Conservation (phyloP, 163 green algal genomes). For the Chlamydomonas reinhardtii region DNA sequence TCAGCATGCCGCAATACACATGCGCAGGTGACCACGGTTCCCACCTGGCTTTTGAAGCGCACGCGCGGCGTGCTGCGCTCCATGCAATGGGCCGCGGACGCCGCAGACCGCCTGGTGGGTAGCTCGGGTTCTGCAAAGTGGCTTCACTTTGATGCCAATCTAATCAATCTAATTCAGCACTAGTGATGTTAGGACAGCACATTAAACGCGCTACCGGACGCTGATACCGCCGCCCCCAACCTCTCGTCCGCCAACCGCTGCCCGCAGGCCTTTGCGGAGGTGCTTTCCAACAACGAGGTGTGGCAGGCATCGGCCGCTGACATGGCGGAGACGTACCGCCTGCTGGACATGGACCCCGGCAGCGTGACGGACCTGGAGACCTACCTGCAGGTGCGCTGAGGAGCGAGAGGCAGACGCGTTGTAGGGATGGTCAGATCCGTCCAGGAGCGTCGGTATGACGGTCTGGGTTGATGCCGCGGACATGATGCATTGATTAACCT, state of each 20-base stretch:
- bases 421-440: too few relatives aligned
- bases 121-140: too few relatives aligned
- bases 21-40: slow-evolving; percentile 80
- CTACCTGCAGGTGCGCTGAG: slow-evolving; percentile 83
- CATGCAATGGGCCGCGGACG: slow-evolving; percentile 95
- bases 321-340: slow-evolving; percentile 95
- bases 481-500: too few relatives aligned
- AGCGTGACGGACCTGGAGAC: slow-evolving; percentile 86
- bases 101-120: slow-evolving; percentile 84
- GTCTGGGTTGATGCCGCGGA: too few relatives aligned
- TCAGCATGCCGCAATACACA: background rate
- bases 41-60: slow-evolving; percentile 86
- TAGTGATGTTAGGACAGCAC: too few relatives aligned
- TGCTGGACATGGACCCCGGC: slow-evolving; percentile 90
- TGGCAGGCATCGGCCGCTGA: slow-evolving; percentile 75
- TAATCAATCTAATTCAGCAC: too few relatives aligned
- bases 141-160: too few relatives aligned
- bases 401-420: too few relatives aligned
- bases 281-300: slow-evolving; percentile 89
- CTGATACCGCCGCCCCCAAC: too few relatives aligned
- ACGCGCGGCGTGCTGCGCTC: slow-evolving; percentile 79
- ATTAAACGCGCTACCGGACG: too few relatives aligned
- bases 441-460: too few relatives aligned
- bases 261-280: slow-evolving; percentile 91
- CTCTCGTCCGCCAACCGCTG: too few relatives aligned